Percentiles rank a stretch among this genome's conserved stretches.
Evolutionary conservation across 2,329 filamentous ascomycete species (phyloP).

Genomic region (Mycosphaerella arachidis): DNA sequence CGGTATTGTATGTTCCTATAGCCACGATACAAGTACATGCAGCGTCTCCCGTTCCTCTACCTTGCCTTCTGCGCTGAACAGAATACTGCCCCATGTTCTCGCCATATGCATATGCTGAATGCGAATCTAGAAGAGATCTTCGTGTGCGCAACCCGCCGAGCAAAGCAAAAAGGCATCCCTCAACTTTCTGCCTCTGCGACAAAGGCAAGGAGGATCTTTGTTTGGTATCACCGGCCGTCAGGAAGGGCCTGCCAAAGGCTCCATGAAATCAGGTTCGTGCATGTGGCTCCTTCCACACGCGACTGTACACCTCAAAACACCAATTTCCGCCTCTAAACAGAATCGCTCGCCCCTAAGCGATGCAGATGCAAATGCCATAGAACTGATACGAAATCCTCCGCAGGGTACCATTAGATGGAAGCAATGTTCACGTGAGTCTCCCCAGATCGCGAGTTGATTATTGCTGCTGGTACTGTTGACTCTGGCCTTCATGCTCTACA

Average conservation of each 20-base stretch:
- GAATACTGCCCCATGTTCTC: background rate
- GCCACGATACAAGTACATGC: conserved; percentile 1
- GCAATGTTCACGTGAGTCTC: background rate
- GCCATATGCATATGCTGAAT: conserved; percentile 18
- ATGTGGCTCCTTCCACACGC: conserved; percentile 11
- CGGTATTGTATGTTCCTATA: background rate
- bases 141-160: conserved; percentile 1
- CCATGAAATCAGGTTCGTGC: conserved; percentile 19
- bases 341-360: conserved; percentile 2
- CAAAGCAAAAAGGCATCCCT: background rate
- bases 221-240: conserved; percentile 24
- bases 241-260: conserved; percentile 9
- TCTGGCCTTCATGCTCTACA: conserved; percentile 20
- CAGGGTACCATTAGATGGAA: conserved; percentile 2
- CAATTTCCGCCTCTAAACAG: conserved; percentile 5
- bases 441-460: conserved; percentile 1
- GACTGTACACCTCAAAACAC: conserved; percentile 18
- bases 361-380: conserved; percentile 14
- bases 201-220: conserved; percentile 7
- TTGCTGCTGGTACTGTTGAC: conserved; percentile 19
- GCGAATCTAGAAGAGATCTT: background rate
- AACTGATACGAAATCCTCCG: conserved; percentile 12
- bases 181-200: conserved; percentile 17
- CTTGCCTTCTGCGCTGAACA: background rate
- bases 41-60: background rate